Conservation (phyloP, 1,284 basidiomycete species). For the Boletus nobilissimus region DNA sequence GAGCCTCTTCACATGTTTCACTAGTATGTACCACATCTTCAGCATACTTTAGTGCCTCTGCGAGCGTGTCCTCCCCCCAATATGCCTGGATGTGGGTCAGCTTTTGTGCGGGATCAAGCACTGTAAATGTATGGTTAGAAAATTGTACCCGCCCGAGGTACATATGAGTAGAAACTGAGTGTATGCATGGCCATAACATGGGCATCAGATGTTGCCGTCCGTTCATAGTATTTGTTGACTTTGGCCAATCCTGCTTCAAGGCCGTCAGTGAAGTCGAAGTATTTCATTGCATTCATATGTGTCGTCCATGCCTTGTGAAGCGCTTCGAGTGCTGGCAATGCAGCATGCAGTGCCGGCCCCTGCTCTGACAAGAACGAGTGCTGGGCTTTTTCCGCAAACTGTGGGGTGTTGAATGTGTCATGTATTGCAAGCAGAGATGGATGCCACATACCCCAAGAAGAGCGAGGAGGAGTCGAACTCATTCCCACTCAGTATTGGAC, state of each 20-base stretch:
- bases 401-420: background rate
- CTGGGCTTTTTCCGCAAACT: constrained; percentile 34
- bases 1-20: no score
- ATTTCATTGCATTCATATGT: constrained; percentile 16
- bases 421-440: background rate
- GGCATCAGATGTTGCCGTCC: constrained; percentile 11
- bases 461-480: background rate
- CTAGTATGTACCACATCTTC: background rate
- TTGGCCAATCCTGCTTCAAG: constrained; percentile 41
- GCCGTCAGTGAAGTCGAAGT: constrained; percentile 26
- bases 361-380: constrained; percentile 26
- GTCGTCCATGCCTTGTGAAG: constrained; percentile 41
- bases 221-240: constrained; percentile 39
- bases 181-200: constrained; percentile 36
- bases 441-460: background rate
- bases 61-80: background rate
- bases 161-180: no score
- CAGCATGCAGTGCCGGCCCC: constrained; percentile 6
- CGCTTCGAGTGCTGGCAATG: constrained; percentile 39
- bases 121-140: background rate
- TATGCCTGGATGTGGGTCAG: background rate
- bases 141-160: no score
- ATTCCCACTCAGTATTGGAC: background rate
- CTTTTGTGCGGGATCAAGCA: background rate
- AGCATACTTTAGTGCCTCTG: background rate